Evolutionary conservation across 2,329 filamentous ascomycete genomes (phyloP), one percentile per base, ranked within the genome.

Genomic region (Elsinoe necatrix): DNA sequence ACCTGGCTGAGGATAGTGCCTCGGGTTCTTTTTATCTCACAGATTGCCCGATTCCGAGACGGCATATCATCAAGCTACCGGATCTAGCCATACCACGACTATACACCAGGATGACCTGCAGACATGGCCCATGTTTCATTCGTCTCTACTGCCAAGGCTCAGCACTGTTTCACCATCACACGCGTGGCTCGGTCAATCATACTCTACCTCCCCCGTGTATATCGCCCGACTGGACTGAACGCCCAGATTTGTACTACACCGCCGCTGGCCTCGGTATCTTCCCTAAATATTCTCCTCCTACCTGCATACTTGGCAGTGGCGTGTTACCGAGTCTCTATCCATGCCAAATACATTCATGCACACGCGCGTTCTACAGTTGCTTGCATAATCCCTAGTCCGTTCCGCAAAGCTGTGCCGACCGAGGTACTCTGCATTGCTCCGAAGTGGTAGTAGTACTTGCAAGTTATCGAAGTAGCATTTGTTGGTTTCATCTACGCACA

Each of bases 161-260:
- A 31, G 48, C 34, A 14, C 9, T 25, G 48, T 52, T 52, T 52
- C 48, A 52, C n/a, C 48, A 37, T 18, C 48, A 39, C 48, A 29
- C 9, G 8, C 25, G 11, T 37, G 18, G 16, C 11, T 18, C 18
- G 48, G 29, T 18, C 21, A 16, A 12, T 23, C 29, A 31, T 27
- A 18, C 29, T 35, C 48, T 29, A 52, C 48, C 29, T 23, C 43
- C 48, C 23, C 37, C 48, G 37, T 14, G 31, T 6, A 52, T 37
- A 37, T 52, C 31, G 18, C 21, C 48, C 31, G 27, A 35, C 18
- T 27, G 23, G 23, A 11, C 27, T 23, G 2, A 3, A 37, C 18
- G 11, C 8, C 9, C 20, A 20, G 14, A 25, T 6, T 20, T 12
- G 31, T 23, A 37, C 18, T 52, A 18, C 25, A 25, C 31, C 29